Evolutionary conservation across 140 eudicot species (phyloP).

Genomic region (Flaveria floridana): DNA sequence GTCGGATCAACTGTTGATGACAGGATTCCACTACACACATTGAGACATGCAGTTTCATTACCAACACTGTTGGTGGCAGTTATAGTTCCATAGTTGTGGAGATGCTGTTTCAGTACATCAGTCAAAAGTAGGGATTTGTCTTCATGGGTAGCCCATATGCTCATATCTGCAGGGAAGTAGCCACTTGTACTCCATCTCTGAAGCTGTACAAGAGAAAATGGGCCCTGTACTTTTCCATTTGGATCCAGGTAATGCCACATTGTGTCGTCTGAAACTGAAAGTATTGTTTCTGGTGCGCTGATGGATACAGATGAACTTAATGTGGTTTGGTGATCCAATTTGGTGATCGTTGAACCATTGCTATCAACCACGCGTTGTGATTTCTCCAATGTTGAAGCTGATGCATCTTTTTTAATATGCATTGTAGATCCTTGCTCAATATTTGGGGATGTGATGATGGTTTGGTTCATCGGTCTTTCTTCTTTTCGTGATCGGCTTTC

Average conservation of each 20-base stretch:
- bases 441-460: constrained; percentile 30
- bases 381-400: constrained; percentile 38
- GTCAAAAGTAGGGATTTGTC: constrained; percentile 60
- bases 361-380: constrained; percentile 37
- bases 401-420: constrained; percentile 29
- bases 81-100: constrained; percentile 26
- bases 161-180: constrained; percentile 74
- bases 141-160: constrained; percentile 68
- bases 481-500: constrained; percentile 34
- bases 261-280: constrained; percentile 39
- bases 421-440: constrained; percentile 37
- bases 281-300: constrained; percentile 43
- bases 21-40: constrained; percentile 25
- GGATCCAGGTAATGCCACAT: constrained; percentile 96
- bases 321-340: constrained; percentile 41
- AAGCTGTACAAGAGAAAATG: constrained; percentile 76
- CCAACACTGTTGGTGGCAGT: constrained; percentile 23
- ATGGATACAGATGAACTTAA: constrained; percentile 40
- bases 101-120: constrained; percentile 56
- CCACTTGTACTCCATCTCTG: constrained; percentile 89
- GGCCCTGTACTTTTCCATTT: constrained; percentile 85
- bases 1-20: constrained; percentile 24
- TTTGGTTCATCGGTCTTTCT: constrained; percentile 20
- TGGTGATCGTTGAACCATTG: constrained; percentile 33
- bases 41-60: constrained; percentile 32